Base-by-base conservation (phyloP, 1,284 basidiomycete genomes). In the Cryptococcus sp. region DNA sequence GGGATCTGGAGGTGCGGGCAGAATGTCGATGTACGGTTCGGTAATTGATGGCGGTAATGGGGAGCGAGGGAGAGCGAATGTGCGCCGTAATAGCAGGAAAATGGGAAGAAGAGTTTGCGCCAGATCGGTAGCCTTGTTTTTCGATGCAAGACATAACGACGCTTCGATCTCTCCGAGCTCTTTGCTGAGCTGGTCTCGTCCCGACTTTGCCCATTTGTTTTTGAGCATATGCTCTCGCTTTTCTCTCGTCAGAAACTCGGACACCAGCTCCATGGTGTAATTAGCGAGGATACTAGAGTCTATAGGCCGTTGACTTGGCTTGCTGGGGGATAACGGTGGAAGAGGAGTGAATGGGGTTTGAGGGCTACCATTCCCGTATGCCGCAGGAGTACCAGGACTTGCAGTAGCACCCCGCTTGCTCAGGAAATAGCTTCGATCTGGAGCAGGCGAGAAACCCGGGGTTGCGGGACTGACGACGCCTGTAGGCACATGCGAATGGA, bases 191-290 rank as follows among this genome's bases (percentile, higher is more conserved):
- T 69, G 66, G 15, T 76, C 76, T 10, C 76, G 66, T 1, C 78
- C 78, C 2, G 69, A 64, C 51, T 77, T 76, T 22, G 68, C 70
- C 76, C 77, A 79, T 61, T 75, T 77, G 50, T 65, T 66, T 48
- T 73, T 75, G n/a, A 73, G 56, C 71, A 78, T 79, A 57, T 75
- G 70, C 38, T 79, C 78, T 38, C 78, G 68, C 64, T 78, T 79
- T 59, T 79, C 78, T 23, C 77, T 64, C 1, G 71, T 71, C 20
- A 76, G 50, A 42, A 61, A 79, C 57, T 79, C 78, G 5, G 73
- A 76, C 11, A 78, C 46, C 19, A 79, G 62, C 58, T 79, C 78
- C 27, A 75, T 59, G 0, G 74, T 64, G 55, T 72, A 79, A 39
- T 59, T 68, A n/a, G 71, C 69, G 11, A 73, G 42, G 1, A 71